Conservation (phyloP, 768 basidiomycete genomes). For the Sarcomyxa edulis region DNA sequence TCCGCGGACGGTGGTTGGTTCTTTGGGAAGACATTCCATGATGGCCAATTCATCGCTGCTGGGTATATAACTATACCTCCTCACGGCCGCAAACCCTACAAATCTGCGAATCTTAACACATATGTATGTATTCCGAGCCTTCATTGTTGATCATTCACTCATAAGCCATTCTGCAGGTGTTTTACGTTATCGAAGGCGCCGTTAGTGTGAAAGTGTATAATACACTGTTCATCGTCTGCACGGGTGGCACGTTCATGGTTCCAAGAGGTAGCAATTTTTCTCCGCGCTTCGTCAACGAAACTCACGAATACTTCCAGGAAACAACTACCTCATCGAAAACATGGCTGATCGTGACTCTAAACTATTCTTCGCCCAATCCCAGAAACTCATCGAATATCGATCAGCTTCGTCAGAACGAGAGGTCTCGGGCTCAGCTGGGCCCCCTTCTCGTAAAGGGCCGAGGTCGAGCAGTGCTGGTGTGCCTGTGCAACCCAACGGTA, state of each 20-base stretch:
- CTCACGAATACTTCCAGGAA: slow-evolving; percentile 48
- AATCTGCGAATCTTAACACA: slow-evolving; percentile 89
- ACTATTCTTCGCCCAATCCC: slow-evolving; percentile 92
- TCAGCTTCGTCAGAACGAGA: too few species aligned
- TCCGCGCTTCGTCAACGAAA: too few species aligned
- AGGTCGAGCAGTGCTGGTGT: too few species aligned
- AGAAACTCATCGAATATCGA: too few species aligned
- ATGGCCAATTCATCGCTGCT: slow-evolving; percentile 87
- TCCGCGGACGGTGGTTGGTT: slow-evolving; percentile 67
- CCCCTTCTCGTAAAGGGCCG: too few species aligned
- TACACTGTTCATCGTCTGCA: slow-evolving; percentile 69
- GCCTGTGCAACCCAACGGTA: too few species aligned
- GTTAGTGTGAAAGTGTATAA: slow-evolving; percentile 83
- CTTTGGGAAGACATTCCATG: slow-evolving; percentile 90
- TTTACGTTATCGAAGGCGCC: slow-evolving; percentile 80
- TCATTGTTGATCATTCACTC: not conserved
- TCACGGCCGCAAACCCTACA: slow-evolving; percentile 75
- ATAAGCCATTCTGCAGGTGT: slow-evolving; percentile 26
- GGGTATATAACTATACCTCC: slow-evolving; percentile 84
- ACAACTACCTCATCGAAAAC: slow-evolving; percentile 88
- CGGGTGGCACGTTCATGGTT: slow-evolving; percentile 85
- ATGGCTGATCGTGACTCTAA: slow-evolving; percentile 73
- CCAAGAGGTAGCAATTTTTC: slow-evolving; percentile 62
- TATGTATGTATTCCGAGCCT: slow-evolving; percentile 58
- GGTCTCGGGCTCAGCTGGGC: too few species aligned